Conservation (phyloP, 495 filamentous ascomycete genomes). For the Darksidea phi region DNA sequence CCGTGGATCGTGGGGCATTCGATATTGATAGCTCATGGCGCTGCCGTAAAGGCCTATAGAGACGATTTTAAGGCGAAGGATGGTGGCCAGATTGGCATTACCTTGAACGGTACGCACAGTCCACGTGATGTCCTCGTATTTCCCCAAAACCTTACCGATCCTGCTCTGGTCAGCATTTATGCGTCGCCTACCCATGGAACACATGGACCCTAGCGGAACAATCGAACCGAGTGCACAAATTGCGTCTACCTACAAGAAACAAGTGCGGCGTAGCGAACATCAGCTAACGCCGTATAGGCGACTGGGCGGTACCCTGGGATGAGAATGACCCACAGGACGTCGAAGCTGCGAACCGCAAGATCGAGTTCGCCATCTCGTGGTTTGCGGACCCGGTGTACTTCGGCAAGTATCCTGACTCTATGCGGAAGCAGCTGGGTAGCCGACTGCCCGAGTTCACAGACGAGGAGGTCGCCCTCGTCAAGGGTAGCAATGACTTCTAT, state of each 20-base stretch:
- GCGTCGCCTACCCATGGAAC: not conserved
- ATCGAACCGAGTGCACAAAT: not conserved
- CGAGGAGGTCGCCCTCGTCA: constrained; percentile 65
- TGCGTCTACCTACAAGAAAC: no score
- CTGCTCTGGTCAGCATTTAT: constrained; percentile 20
- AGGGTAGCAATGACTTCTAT: constrained; percentile 78
- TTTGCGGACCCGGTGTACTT: constrained; percentile 74
- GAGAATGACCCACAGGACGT: constrained; percentile 56
- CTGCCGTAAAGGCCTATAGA: constrained; percentile 65
- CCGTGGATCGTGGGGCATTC: constrained; percentile 64
- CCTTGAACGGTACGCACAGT: constrained; percentile 51
- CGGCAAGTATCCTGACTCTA: constrained; percentile 72
- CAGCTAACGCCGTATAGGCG: constrained; percentile 40
- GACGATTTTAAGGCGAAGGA: constrained; percentile 63
- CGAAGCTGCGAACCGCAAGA: constrained; percentile 61
- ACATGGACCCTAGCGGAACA: not conserved
- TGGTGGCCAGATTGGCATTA: constrained; percentile 62
- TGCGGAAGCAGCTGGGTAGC: constrained; percentile 70
- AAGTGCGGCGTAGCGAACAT: not conserved
- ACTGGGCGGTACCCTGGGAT: constrained; percentile 60
- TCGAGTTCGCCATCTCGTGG: constrained; percentile 67
- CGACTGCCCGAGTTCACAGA: constrained; percentile 64
- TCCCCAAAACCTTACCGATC: constrained; percentile 15
- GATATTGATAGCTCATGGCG: constrained; percentile 57
- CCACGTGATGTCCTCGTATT: constrained; percentile 28